Percentiles rank a stretch among this genome's conserved stretches.
phyloP scores from a whole-genome alignment of 306 rosid genomes.

The Fragaria nilgerrensis region DNA sequence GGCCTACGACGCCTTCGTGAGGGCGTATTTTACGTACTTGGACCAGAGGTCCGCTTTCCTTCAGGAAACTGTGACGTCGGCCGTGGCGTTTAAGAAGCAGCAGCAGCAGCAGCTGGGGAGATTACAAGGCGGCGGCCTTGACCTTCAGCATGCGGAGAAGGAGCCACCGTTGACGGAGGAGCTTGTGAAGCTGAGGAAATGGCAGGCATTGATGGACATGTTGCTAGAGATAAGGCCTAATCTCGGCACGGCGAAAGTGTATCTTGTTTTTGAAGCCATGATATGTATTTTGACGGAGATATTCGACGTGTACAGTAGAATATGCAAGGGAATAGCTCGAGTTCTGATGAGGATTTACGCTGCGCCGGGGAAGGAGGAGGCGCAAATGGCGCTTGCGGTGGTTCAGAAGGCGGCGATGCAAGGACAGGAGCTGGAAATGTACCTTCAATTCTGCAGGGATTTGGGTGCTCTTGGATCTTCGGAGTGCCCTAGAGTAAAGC shows the following conservation, averaged over 20 bases:
- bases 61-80: neutral
- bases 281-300: conserved; percentile 62
- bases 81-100: neutral
- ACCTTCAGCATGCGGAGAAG: neutral
- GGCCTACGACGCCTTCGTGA: conserved; percentile 46
- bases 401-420: conserved; percentile 52
- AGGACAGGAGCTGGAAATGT: conserved; percentile 39
- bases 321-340: conserved; percentile 51
- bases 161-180: conserved; percentile 48
- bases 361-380: conserved; percentile 46
- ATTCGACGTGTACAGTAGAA: conserved; percentile 53
- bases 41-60: conserved; percentile 43
- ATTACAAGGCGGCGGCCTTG: neutral
- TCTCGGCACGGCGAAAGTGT: neutral
- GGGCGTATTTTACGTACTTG: conserved; percentile 56
- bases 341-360: conserved; percentile 48
- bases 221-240: conserved; percentile 53
- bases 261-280: conserved; percentile 74
- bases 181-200: conserved; percentile 39
- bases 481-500: conserved; percentile 59
- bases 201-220: conserved; percentile 55
- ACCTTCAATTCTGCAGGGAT: conserved; percentile 52
- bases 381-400: conserved; percentile 43
- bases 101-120: neutral
- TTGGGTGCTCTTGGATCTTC: conserved; percentile 62